phyloP scores from a whole-genome alignment of 2,329 filamentous ascomycete species.

The Berkeleyomyces basicola region DNA sequence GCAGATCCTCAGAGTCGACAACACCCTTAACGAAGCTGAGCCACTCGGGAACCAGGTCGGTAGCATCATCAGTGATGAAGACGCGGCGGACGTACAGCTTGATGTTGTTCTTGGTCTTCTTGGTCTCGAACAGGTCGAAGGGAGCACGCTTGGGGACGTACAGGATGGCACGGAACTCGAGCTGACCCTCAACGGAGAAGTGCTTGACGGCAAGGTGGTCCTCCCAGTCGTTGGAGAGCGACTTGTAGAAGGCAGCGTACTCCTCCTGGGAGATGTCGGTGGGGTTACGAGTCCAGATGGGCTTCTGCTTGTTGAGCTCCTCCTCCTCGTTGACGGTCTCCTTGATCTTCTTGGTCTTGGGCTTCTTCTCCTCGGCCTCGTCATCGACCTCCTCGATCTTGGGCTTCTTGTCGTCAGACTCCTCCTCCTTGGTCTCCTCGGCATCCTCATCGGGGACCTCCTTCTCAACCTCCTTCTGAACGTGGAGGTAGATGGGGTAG shows the following conservation, averaged over 20 bases:
- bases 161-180: slow-evolving; percentile 98
- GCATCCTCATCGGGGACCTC: slow-evolving; percentile 95
- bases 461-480: slow-evolving; percentile 96
- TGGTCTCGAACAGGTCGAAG: slow-evolving; percentile 99
- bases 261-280: slow-evolving; percentile 90
- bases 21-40: slow-evolving; percentile 99
- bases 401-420: slow-evolving; percentile 80
- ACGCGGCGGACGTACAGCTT: slow-evolving; percentile 99
- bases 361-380: slow-evolving; percentile 75
- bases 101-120: slow-evolving; percentile 99
- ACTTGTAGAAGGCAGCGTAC: slow-evolving; percentile 99
- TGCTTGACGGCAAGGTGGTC: slow-evolving; percentile 99
- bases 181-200: slow-evolving; percentile 99
- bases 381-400: slow-evolving; percentile 87
- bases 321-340: slow-evolving; percentile 98
- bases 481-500: slow-evolving; percentile 99
- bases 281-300: slow-evolving; percentile 98
- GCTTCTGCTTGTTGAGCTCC: slow-evolving; percentile 99
- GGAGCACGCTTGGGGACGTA: slow-evolving; percentile 99
- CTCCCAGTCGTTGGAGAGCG: slow-evolving; percentile 99
- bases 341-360: slow-evolving; percentile 99
- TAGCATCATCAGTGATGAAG: slow-evolving; percentile 99
- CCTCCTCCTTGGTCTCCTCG: slow-evolving; percentile 44
- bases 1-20: slow-evolving; percentile 98
- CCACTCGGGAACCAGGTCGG: slow-evolving; percentile 98